These are phyloP conservation scores for Agaricus bisporus DNA, from an alignment of 768 basidiomycete genomes.

Conservation along the genomic window DNA sequence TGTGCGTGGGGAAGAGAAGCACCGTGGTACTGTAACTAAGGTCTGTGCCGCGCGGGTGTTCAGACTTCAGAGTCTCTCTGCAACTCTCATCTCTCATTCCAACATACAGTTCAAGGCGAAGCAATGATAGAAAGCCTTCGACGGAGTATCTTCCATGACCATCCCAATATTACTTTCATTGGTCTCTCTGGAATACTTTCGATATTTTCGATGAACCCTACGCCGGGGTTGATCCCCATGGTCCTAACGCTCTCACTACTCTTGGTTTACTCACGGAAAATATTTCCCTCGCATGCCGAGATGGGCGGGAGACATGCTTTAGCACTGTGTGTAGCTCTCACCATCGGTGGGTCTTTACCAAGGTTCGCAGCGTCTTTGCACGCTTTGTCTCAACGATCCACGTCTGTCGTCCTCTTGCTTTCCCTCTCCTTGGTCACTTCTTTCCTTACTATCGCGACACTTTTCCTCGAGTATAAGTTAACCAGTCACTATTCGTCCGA, in stretches of 20 bases:
- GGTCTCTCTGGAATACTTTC: constrained; percentile 4
- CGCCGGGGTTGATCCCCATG: constrained; percentile 9
- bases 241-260: constrained; percentile 26
- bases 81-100: background rate
- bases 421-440: constrained; percentile 39
- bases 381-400: constrained; percentile 48
- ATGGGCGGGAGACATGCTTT: constrained; percentile 15
- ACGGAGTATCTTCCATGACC: background rate
- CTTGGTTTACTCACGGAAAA: constrained; percentile 29
- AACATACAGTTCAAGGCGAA: background rate
- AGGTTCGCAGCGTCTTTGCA: constrained; percentile 37
- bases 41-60: background rate
- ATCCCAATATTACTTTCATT: background rate
- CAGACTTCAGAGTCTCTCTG: background rate
- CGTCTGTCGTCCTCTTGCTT: constrained; percentile 43
- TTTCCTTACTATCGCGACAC: constrained; percentile 28
- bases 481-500: constrained; percentile 23
- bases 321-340: constrained; percentile 31
- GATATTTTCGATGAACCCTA: constrained; percentile 7
- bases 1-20: constrained; percentile 8
- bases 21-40: background rate
- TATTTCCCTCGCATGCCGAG: constrained; percentile 20
- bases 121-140: background rate
- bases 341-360: constrained; percentile 34
- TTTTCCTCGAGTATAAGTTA: constrained; percentile 34